These are phyloP conservation scores for Binderoboletus segoi DNA, from an alignment of 1,284 basidiomycete species.

Conservation along the genomic window DNA sequence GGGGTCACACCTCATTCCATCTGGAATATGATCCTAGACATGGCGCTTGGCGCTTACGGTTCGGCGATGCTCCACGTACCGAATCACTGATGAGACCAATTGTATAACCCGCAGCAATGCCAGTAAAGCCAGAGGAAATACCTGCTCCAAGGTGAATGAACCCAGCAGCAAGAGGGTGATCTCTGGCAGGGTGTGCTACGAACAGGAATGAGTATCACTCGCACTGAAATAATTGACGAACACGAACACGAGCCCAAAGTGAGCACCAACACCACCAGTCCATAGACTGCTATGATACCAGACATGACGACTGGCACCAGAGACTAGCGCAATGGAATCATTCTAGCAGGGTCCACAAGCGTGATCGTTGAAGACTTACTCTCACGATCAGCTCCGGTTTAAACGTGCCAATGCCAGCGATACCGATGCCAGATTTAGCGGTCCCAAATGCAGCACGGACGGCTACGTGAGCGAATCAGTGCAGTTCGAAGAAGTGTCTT, in stretches of 20 bases:
- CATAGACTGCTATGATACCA: slow-evolving; percentile 75
- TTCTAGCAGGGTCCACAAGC: slow-evolving; percentile 1
- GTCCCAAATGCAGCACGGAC: slow-evolving; percentile 97
- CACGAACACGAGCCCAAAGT: slow-evolving; percentile 63
- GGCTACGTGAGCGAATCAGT: slow-evolving; percentile 47
- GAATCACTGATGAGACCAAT: slow-evolving; percentile 96
- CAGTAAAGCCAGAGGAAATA: slow-evolving; percentile 88
- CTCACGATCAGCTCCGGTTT: slow-evolving; percentile 98
- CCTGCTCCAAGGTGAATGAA: slow-evolving; percentile 96
- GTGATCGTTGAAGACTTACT: slow-evolving; percentile 45
- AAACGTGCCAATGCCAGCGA: slow-evolving; percentile 93
- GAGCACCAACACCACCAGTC: slow-evolving; percentile 69
- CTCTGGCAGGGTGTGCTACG: slow-evolving; percentile 62
- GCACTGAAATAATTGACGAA: neutral
- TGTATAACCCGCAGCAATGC: slow-evolving; percentile 96
- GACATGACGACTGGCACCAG: slow-evolving; percentile 63
- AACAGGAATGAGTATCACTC: slow-evolving; percentile 12
- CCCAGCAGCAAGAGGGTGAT: slow-evolving; percentile 81
- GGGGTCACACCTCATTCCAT: neutral
- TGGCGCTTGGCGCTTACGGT: slow-evolving; percentile 9
- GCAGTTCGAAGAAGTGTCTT: neutral
- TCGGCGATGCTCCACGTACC: slow-evolving; percentile 48
- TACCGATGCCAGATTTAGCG: slow-evolving; percentile 96
- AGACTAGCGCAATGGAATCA: slow-evolving; percentile 23
- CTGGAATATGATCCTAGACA: slow-evolving; percentile 3